Conservation (phyloP, 1,284 basidiomycete species). For the Cutaneotrichosporon cutaneum region DNA sequence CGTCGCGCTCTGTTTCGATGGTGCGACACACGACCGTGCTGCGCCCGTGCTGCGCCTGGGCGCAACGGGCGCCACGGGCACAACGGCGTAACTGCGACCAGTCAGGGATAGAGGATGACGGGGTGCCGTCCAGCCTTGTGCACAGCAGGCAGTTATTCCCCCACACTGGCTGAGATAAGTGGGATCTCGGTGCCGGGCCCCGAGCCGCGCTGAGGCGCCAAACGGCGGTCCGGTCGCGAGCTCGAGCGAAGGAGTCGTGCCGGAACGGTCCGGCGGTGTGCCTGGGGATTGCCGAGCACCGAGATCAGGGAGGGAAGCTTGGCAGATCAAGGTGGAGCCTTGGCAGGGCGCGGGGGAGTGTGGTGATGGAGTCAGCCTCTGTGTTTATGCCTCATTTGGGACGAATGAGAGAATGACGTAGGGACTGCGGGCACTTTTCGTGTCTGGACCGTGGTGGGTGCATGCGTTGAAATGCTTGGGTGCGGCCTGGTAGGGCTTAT, state of each 20-base stretch:
- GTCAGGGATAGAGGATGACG: neutral
- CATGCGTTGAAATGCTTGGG: too few species aligned
- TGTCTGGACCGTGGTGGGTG: too few species aligned
- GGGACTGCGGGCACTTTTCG: too few species aligned
- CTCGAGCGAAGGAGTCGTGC: neutral
- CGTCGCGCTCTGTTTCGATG: too few species aligned
- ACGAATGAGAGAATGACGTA: too few species aligned
- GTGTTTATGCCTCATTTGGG: neutral
- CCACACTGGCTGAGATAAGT: neutral
- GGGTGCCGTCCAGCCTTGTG: neutral
- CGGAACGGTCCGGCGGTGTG: neutral
- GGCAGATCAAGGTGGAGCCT: too few species aligned
- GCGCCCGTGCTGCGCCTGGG: too few species aligned
- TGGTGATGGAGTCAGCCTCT: neutral
- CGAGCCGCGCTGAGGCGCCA: neutral
- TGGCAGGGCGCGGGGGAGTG: neutral
- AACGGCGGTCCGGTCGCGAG: neutral
- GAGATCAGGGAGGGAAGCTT: conserved; percentile 6
- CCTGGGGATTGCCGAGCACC: conserved; percentile 4
- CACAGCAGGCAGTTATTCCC: neutral
- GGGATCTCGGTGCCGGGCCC: neutral
- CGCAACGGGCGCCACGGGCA: too few species aligned
- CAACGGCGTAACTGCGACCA: neutral
- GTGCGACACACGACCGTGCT: too few species aligned
- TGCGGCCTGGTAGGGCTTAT: too few species aligned